Base-by-base conservation (phyloP, 2,329 filamentous ascomycete species). In the Teratosphaeriaceae sp. region DNA sequence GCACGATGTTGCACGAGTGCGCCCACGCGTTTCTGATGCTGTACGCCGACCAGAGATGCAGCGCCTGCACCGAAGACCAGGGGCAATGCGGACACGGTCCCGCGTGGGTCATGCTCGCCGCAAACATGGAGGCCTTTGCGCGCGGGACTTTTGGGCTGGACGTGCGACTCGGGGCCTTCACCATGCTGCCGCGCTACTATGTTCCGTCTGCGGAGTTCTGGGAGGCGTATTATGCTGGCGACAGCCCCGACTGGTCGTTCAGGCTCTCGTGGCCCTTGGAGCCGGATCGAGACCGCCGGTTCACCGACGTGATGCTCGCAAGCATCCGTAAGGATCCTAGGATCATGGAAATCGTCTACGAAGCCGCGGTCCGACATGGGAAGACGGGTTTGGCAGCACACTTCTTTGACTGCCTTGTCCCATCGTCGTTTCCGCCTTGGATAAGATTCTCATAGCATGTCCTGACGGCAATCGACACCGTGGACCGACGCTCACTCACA, bases 1-100 rank as follows among this genome's bases (percentile, higher is more conserved):
- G 23, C 8, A 31, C 26, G 3, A 8, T 40, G 23, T 20, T 40
- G 23, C 38, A 40, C 26, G 38, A 40, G 26, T 40, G 38, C 18
- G 38, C 20, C 4, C 38, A 40, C 26, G 38, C 38, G 7, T 40
- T 30, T 24, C 23, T 40, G 11, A 20, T 5, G 16, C 38, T 40
- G 11, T 40, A 40, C 26, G 8, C 5, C 26, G 12, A 24, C 15
- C 13, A 12, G 26, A 7, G 19, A 3, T 40, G 38, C 24, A 6
- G 12, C 7, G 15, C 5, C 15, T 36, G 33, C 33, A 18, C 8
- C 9, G n/a, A 8, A 20, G 33, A 11, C 33, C 6, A 21, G n/a
- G 33, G 33, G 11, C 9, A 7, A 12, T 9, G 11, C 15, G 33
- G 33, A 21, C 33, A 36, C n/a, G 33, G 33, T 9, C 33, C 11